Evolutionary conservation across 1,284 basidiomycete species (phyloP).

Genomic region (Agaricales sp.): DNA sequence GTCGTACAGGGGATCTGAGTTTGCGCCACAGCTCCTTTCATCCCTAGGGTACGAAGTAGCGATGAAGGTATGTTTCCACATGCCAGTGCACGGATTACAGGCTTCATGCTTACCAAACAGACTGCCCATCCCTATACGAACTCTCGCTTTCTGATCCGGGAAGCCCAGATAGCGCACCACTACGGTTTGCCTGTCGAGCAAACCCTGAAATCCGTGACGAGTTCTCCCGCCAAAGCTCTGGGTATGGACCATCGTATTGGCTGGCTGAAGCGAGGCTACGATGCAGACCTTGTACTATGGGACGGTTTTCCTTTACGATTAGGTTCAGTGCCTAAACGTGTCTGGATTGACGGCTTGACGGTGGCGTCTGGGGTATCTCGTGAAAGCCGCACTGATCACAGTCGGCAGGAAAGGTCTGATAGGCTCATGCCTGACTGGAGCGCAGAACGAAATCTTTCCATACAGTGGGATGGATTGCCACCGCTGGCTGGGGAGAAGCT

Average conservation of each 20-base stretch:
- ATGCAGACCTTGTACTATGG: slow-evolving; percentile 56
- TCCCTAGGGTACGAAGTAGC: slow-evolving; percentile 62
- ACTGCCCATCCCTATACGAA: slow-evolving; percentile 56
- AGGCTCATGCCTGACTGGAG: slow-evolving; percentile 50
- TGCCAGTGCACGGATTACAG: neutral
- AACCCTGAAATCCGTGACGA: slow-evolving; percentile 62
- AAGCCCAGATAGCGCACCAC: slow-evolving; percentile 77
- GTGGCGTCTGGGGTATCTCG: slow-evolving; percentile 36
- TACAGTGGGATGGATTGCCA: slow-evolving; percentile 54
- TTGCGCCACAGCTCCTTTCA: slow-evolving; percentile 63
- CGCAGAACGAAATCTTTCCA: slow-evolving; percentile 37
- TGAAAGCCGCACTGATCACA: no score
- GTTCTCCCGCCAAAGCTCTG: slow-evolving; percentile 56
- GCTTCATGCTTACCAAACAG: slow-evolving; percentile 18
- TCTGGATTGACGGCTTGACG: slow-evolving; percentile 60
- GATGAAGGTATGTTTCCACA: slow-evolving; percentile 41
- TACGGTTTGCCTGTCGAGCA: slow-evolving; percentile 49
- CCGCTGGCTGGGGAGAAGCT: slow-evolving; percentile 34
- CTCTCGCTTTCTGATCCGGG: slow-evolving; percentile 65
- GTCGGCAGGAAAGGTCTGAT: neutral
- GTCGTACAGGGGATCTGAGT: slow-evolving; percentile 73
- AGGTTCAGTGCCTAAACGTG: slow-evolving; percentile 49
- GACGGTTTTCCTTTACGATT: slow-evolving; percentile 65
- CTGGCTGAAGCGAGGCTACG: slow-evolving; percentile 40
- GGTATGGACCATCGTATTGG: slow-evolving; percentile 78